A percentile compares a stretch with the other conserved stretches of the same genome.
These are phyloP conservation scores for Coniochaeta sp. DNA, from an alignment of 2,329 filamentous ascomycete species.

Conservation along the genomic window DNA sequence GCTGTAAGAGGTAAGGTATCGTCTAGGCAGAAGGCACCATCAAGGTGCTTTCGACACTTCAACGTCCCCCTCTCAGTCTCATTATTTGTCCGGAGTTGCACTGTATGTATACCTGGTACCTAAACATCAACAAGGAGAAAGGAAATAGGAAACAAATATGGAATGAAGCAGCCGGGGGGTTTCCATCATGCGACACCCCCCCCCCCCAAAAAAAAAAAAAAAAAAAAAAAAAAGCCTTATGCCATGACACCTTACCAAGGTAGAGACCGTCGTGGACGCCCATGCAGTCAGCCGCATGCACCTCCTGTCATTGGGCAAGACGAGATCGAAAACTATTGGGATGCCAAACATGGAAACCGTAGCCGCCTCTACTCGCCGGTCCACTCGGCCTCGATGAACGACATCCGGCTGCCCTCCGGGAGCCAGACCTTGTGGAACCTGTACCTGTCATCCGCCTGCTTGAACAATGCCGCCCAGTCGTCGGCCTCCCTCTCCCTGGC, in stretches of 20 bases:
- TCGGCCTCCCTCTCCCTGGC: constrained; percentile 10
- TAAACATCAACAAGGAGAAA: too few relatives aligned
- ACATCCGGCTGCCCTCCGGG: constrained; percentile 9
- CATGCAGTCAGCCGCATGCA: neutral
- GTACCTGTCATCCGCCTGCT: constrained; percentile 8
- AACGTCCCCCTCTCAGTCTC: too few relatives aligned
- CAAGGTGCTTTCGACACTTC: neutral
- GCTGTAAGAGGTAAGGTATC: too few relatives aligned
- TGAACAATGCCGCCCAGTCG: constrained; percentile 12
- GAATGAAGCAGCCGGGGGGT: too few relatives aligned
- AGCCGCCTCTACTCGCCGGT: constrained; percentile 1
- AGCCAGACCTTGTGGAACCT: constrained; percentile 8
- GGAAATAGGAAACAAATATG: too few relatives aligned
- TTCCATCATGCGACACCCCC: too few relatives aligned
- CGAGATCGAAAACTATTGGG: neutral
- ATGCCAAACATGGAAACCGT: neutral
- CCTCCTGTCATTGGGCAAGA: neutral
- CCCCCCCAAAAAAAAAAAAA: too few relatives aligned
- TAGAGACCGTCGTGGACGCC: neutral
- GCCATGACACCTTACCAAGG: neutral
- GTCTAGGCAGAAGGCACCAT: neutral
- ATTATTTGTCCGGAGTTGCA: too few relatives aligned
- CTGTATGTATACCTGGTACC: too few relatives aligned
- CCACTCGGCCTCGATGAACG: constrained; percentile 13
- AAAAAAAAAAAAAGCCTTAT: neutral